Percentiles rank a stretch among this genome's conserved stretches.
These are phyloP conservation scores for Pilaira anomala DNA, from an alignment of 192 early-diverging fungal genomes.

Conservation along the genomic window DNA sequence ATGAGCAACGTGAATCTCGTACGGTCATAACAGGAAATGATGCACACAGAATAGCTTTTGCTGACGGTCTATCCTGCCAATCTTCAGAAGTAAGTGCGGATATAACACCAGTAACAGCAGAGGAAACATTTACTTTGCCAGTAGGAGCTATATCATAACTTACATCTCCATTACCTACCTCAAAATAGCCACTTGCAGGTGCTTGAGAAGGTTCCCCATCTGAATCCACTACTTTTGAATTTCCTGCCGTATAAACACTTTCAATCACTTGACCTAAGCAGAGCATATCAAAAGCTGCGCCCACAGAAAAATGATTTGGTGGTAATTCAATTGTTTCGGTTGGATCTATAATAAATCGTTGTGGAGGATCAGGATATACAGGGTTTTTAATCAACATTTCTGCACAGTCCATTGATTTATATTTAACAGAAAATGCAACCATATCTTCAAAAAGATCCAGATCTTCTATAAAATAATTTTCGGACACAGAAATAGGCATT, in stretches of 20 bases:
- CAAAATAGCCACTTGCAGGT: slow-evolving; percentile 29
- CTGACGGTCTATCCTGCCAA: slow-evolving; percentile 48
- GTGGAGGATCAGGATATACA: slow-evolving; percentile 2
- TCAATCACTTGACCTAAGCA: slow-evolving; percentile 48
- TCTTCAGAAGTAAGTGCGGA: slow-evolving; percentile 36
- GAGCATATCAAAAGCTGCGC: slow-evolving; percentile 51
- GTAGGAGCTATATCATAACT: slow-evolving; percentile 33
- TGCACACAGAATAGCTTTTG: slow-evolving; percentile 46
- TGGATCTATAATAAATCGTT: slow-evolving; percentile 26
- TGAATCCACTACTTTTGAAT: slow-evolving; percentile 26
- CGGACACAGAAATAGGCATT: slow-evolving; percentile 37
- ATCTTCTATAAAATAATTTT: slow-evolving; percentile 48
- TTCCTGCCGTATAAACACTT: slow-evolving; percentile 42
- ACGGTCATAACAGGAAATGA: slow-evolving; percentile 45
- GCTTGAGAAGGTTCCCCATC: slow-evolving; percentile 11
- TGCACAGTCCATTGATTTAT: slow-evolving; percentile 36
- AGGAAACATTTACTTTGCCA: slow-evolving; percentile 36
- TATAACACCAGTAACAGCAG: slow-evolving; percentile 44
- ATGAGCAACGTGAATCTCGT: slow-evolving; percentile 36
- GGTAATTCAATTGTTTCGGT: background rate
- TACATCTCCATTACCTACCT: slow-evolving; percentile 30
- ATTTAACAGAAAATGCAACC: slow-evolving; percentile 46
- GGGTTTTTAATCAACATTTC: slow-evolving; percentile 6
- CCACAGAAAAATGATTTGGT: slow-evolving; percentile 36
- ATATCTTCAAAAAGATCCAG: slow-evolving; percentile 51